Base-by-base conservation (phyloP, 352 stramenopile genomes). In the Pythium periplocum region DNA sequence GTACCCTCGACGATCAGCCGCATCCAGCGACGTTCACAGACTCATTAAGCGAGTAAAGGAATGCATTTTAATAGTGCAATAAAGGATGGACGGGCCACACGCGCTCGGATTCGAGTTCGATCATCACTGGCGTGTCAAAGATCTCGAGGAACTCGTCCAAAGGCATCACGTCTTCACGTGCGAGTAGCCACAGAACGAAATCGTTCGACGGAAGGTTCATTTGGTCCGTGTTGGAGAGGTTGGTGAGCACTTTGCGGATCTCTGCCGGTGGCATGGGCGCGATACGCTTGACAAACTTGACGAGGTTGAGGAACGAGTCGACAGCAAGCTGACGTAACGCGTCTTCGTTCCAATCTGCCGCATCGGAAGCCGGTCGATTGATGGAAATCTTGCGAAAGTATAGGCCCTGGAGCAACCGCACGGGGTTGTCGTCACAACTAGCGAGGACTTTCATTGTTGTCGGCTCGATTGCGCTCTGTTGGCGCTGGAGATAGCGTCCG, bases 31-130 rank as follows among this genome's bases (percentile, higher is more conserved):
- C 55, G 36, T 66, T 83, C 35, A 59, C 55, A 10, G 59, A 53
- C 10, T 68, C 57, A n/a, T 62, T 86, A 26, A 83, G 75, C 42
- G 48, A 79, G 49, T 86, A 57, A 75, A 35, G 43, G 17, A 26
- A 26, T 26, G 17, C 17, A 26, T 26, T 26, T 26, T 67, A 90
- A 56, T 87, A 87, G 39, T 75, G 53, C 35, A 90, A 73, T n/a
- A 90, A 68, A 36, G 76, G 76, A 59, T 83, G 74, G 36, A 87
- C 68, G 7, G 79, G 79, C 79, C 79, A 90, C 38, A 87, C 73
- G n/a, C 79, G 74, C 61, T 90, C 76, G 17, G 74, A 83, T 54
- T 90, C 76, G 47, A 90, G 67, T 48, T 85, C 66, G 6, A 85
- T 53, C 10, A 47, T 51, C 37, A 86, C 61, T 3, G 74, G 76